Conservation (phyloP, 768 basidiomycete genomes). For the Sutorius australiensis region DNA sequence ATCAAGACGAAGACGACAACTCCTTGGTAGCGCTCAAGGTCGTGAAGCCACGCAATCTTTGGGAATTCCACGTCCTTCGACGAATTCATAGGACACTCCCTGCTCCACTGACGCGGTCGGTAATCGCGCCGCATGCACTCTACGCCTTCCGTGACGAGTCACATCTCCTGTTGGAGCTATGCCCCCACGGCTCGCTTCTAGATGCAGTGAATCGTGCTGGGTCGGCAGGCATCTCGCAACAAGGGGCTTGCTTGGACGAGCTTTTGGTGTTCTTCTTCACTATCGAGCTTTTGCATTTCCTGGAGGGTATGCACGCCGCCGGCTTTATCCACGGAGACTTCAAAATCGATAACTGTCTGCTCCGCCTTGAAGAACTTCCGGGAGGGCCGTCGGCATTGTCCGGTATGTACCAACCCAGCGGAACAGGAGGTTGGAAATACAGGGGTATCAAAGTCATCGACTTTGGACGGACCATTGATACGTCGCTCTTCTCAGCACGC, state of each 20-base stretch:
- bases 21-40: constrained; percentile 84
- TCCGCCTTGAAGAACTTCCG: constrained; percentile 82
- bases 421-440: constrained; percentile 77
- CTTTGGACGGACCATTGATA: constrained; percentile 95
- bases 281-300: constrained; percentile 77
- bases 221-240: constrained; percentile 70
- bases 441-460: constrained; percentile 95
- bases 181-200: constrained; percentile 88
- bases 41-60: constrained; percentile 81
- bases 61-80: constrained; percentile 89
- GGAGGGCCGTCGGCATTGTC: constrained; percentile 69
- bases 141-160: constrained; percentile 89
- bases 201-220: constrained; percentile 86
- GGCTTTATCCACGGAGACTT: constrained; percentile 97
- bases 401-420: constrained; percentile 69
- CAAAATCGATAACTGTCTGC: constrained; percentile 98
- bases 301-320: constrained; percentile 75
- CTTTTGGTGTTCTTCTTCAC: constrained; percentile 93
- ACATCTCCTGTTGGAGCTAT: constrained; percentile 82
- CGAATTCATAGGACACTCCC: constrained; percentile 71
- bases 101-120: constrained; percentile 52
- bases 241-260: constrained; percentile 84
- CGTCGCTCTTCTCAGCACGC: constrained; percentile 63
- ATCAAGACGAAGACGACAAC: constrained; percentile 52
- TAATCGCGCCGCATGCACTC: constrained; percentile 74